Conservation (phyloP, 2,329 filamentous ascomycete species). For the Colletotrichum kahawae region DNA sequence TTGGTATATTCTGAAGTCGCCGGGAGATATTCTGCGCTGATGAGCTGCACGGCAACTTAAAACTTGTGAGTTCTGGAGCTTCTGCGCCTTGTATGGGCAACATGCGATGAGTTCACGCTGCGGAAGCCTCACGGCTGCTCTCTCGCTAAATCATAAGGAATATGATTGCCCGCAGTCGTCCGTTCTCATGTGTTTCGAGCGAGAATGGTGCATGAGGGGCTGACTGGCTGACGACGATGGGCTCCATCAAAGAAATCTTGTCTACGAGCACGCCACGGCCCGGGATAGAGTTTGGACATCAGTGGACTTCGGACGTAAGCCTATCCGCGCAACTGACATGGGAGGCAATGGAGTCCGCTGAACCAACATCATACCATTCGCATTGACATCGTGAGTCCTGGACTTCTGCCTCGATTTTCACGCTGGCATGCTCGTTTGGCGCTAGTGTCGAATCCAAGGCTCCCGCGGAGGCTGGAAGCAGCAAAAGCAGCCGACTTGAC, state of each 20-base stretch:
- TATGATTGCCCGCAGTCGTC: not conserved
- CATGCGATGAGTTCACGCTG: not conserved
- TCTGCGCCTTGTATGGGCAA: not conserved
- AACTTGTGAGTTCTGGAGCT: not conserved
- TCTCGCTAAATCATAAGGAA: not conserved
- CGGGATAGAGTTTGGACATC: not conserved
- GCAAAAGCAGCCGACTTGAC: not conserved
- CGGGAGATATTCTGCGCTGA: not conserved
- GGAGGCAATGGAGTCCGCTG: not conserved
- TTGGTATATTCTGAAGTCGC: not conserved
- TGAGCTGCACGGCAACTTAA: slow-evolving; percentile 1
- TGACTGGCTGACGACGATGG: not conserved
- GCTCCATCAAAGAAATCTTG: not conserved
- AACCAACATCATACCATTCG: not conserved
- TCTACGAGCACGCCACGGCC: not conserved
- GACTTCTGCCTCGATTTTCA: not conserved
- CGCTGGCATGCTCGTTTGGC: no score
- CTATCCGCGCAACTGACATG: not conserved
- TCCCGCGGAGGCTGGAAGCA: not conserved
- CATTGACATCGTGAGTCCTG: not conserved
- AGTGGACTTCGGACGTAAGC: not conserved
- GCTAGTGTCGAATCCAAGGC: not conserved
- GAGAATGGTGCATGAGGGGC: not conserved
- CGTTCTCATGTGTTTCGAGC: not conserved
- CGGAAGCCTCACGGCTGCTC: not conserved